Conservation (phyloP, 73 alveolate species). For the Uronychia binucleata region DNA sequence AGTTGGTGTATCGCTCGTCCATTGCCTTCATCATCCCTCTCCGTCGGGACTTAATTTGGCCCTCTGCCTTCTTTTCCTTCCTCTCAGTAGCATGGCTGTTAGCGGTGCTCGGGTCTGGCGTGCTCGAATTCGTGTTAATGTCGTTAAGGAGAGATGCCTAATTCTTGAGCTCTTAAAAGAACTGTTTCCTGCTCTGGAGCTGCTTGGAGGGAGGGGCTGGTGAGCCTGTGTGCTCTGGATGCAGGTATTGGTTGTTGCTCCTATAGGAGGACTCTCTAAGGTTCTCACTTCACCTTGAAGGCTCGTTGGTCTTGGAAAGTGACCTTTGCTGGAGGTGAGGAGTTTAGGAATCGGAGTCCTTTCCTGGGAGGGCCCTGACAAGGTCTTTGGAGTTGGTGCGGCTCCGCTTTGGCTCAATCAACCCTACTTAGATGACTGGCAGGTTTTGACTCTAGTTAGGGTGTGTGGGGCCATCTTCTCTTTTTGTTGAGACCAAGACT, state of each 20-base stretch:
- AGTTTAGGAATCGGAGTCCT: neutral
- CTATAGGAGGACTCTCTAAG: neutral
- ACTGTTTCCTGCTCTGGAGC: too few species aligned
- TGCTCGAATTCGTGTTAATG: neutral
- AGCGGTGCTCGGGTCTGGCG: neutral
- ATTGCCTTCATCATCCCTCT: neutral
- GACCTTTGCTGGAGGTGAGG: neutral
- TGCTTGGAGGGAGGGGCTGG: neutral
- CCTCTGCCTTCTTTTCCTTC: neutral
- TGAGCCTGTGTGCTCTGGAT: neutral
- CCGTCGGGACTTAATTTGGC: neutral
- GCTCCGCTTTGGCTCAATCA: too few species aligned
- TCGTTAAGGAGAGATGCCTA: too few species aligned
- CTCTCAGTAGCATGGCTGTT: neutral
- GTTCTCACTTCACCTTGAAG: neutral
- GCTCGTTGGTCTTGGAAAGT: neutral
- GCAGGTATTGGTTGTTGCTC: neutral
- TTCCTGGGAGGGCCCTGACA: neutral
- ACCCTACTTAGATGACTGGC: too few species aligned
- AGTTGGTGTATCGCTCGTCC: neutral
- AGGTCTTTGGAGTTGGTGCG: neutral
- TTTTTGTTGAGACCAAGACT: neutral
- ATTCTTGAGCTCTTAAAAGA: too few species aligned
- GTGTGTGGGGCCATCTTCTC: too few species aligned
- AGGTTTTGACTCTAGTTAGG: too few species aligned